These are phyloP conservation scores for Pseudogymnoascus sp. DNA, from an alignment of 2,329 filamentous ascomycete genomes.

Conservation along the genomic window DNA sequence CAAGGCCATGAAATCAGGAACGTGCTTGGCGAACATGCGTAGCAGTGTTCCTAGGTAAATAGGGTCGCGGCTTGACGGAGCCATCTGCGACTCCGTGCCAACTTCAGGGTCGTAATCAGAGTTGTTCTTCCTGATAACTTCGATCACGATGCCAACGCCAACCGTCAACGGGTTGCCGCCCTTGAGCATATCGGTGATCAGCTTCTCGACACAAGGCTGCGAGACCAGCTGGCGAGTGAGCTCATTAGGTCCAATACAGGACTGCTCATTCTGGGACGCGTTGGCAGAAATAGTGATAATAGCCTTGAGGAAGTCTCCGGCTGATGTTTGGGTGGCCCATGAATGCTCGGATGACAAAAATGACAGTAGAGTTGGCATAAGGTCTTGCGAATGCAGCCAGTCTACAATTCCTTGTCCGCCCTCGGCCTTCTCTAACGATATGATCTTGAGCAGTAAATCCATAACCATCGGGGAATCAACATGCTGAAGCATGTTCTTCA, in stretches of 20 bases:
- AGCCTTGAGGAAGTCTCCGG: slow-evolving; percentile 94
- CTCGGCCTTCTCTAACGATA: slow-evolving; percentile 88
- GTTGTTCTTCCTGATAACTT: slow-evolving; percentile 98
- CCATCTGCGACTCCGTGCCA: slow-evolving; percentile 67
- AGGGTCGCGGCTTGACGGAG: slow-evolving; percentile 79
- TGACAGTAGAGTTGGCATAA: slow-evolving; percentile 79
- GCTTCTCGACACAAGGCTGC: slow-evolving; percentile 67
- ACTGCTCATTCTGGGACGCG: slow-evolving; percentile 94
- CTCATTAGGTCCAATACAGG: slow-evolving; percentile 97
- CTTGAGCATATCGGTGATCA: slow-evolving; percentile 87
- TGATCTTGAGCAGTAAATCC: slow-evolving; percentile 94
- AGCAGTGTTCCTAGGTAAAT: slow-evolving; percentile 92
- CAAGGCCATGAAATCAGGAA: slow-evolving; percentile 88
- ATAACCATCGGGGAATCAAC: slow-evolving; percentile 98
- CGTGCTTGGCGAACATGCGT: slow-evolving; percentile 79
- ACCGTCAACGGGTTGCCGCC: slow-evolving; percentile 93
- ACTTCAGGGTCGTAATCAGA: slow-evolving; percentile 96
- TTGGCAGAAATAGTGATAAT: slow-evolving; percentile 99
- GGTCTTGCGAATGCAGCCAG: slow-evolving; percentile 84
- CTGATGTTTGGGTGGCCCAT: slow-evolving; percentile 89
- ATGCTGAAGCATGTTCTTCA: slow-evolving; percentile 80
- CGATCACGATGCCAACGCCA: slow-evolving; percentile 93
- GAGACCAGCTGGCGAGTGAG: slow-evolving; percentile 93
- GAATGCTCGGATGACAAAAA: slow-evolving; percentile 80
- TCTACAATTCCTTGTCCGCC: slow-evolving; percentile 89